phyloP scores from a whole-genome alignment of 805 yeast genomes.

The Saccharomycopsis malanga region DNA sequence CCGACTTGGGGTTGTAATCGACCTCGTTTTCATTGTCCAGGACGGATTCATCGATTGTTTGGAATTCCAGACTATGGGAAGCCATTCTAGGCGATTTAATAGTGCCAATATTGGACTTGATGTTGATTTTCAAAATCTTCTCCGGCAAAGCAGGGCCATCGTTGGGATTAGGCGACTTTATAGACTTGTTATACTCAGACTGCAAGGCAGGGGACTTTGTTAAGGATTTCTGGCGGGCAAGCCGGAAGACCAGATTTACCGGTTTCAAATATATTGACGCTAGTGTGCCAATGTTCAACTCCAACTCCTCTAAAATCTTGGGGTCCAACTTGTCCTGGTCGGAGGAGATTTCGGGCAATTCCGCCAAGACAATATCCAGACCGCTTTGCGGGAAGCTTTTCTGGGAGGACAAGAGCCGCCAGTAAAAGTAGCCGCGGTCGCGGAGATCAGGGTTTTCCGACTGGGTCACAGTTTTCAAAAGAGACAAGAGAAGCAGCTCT shows the following conservation, averaged over 20 bases:
- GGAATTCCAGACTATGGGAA: background rate
- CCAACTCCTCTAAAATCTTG: conserved; percentile 68
- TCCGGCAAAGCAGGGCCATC: conserved; percentile 4
- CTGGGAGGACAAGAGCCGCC: conserved; percentile 63
- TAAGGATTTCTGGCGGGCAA: conserved; percentile 45
- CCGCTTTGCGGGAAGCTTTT: conserved; percentile 36
- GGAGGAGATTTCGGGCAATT: conserved; percentile 54
- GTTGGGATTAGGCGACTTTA: conserved; percentile 3
- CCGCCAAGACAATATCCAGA: conserved; percentile 49
- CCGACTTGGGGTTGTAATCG: conserved; percentile 5
- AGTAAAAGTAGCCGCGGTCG: conserved; percentile 78
- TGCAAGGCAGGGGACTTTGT: conserved; percentile 44
- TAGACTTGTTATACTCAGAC: conserved; percentile 15
- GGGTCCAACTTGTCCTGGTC: conserved; percentile 69
- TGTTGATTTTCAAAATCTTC: conserved; percentile 16
- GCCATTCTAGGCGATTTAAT: conserved; percentile 16
- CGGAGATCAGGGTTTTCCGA: conserved; percentile 76
- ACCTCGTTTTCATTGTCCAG: background rate
- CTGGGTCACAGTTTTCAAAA: conserved; percentile 66
- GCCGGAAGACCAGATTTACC: conserved; percentile 69
- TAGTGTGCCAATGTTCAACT: conserved; percentile 71
- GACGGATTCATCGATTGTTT: background rate
- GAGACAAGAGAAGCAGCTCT: conserved; percentile 48
- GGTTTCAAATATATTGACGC: conserved; percentile 84
- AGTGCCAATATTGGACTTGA: conserved; percentile 16